These are phyloP conservation scores for Talaromyces sp. DNA, from an alignment of 2,329 filamentous ascomycete species.

Conservation along the genomic window DNA sequence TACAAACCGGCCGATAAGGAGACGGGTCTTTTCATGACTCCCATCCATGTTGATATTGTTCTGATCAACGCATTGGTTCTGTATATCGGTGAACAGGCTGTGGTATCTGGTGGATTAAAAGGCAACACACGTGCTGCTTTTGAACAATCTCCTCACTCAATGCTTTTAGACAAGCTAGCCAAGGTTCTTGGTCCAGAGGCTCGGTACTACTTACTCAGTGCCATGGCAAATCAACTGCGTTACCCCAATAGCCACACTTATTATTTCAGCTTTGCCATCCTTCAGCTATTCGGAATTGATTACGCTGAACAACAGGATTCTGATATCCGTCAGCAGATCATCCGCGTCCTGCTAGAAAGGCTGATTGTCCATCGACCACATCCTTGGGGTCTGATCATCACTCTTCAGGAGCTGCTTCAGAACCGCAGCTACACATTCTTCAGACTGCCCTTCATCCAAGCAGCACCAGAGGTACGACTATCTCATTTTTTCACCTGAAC, in stretches of 20 bases:
- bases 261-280: conserved; percentile 82
- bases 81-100: conserved; percentile 72
- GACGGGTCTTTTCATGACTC: conserved; percentile 63
- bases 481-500: conserved; percentile 11
- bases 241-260: conserved; percentile 86
- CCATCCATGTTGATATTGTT: conserved; percentile 63
- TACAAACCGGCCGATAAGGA: conserved; percentile 56
- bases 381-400: conserved; percentile 90
- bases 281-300: conserved; percentile 80
- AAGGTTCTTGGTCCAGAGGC: conserved; percentile 71
- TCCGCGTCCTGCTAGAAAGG: conserved; percentile 81
- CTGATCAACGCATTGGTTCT: conserved; percentile 80
- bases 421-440: conserved; percentile 91
- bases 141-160: conserved; percentile 64
- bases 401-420: conserved; percentile 83
- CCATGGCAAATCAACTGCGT: conserved; percentile 86
- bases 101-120: conserved; percentile 56
- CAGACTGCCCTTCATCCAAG: conserved; percentile 86
- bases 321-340: conserved; percentile 85
- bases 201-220: conserved; percentile 77
- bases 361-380: conserved; percentile 86
- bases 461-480: conserved; percentile 70
- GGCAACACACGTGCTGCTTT: conserved; percentile 58
- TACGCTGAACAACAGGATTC: conserved; percentile 65
- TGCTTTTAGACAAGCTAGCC: conserved; percentile 70